Evolutionary conservation across 805 yeast genomes (phyloP).

Genomic region (Candida nemodendra): DNA sequence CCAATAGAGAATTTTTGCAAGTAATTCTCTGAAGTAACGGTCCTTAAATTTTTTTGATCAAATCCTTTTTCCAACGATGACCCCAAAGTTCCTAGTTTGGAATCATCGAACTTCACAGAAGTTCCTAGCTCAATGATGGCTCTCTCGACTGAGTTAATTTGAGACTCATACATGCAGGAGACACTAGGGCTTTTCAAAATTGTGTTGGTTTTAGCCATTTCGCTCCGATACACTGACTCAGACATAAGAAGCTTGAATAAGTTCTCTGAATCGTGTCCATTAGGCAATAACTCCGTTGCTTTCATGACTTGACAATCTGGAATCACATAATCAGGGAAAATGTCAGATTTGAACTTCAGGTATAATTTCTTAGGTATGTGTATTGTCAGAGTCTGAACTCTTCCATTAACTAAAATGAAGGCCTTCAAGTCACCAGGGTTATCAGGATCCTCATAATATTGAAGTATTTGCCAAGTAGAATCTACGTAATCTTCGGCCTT

Average conservation of each 20-base stretch:
- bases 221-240: constrained; percentile 58
- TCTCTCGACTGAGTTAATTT: constrained; percentile 64
- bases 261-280: constrained; percentile 52
- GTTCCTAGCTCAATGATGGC: constrained; percentile 79
- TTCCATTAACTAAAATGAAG: constrained; percentile 62
- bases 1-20: constrained; percentile 55
- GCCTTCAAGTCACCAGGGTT: constrained; percentile 79
- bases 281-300: constrained; percentile 65
- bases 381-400: constrained; percentile 69
- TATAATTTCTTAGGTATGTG: constrained; percentile 73
- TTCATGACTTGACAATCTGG: constrained; percentile 56
- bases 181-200: constrained; percentile 61
- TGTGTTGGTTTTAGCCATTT: constrained; percentile 56
- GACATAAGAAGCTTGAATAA: constrained; percentile 68
- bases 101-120: constrained; percentile 64
- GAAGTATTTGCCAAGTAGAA: constrained; percentile 82
- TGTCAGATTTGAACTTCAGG: constrained; percentile 57
- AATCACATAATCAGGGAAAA: constrained; percentile 31
- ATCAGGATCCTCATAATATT: constrained; percentile 53
- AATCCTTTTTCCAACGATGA: constrained; percentile 86
- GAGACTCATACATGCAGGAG: constrained; percentile 73
- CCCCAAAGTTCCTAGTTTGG: constrained; percentile 79
- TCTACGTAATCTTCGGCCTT: constrained; percentile 80
- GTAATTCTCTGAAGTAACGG: constrained; percentile 50
- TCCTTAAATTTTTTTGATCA: constrained; percentile 52